Evolutionary conservation across 148 eudicot species (phyloP), one percentile per base, ranked within the genome.

Genomic region (Dianthus caryophyllus): DNA sequence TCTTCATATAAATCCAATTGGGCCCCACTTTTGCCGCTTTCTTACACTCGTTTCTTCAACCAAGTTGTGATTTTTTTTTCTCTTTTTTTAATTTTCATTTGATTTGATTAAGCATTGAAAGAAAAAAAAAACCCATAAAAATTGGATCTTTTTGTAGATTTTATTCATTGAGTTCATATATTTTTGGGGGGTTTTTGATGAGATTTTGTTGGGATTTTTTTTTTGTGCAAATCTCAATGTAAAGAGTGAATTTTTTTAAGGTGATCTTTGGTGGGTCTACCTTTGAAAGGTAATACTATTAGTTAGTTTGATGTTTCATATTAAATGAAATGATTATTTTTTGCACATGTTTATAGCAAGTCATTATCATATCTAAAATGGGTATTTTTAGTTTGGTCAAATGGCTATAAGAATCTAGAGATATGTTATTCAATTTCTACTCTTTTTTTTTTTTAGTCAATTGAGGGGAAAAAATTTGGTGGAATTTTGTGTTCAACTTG

Each of bases 101-200:
- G n/a, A 39, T 5, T 50, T 25, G 10, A 47, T 18, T 31, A 22
- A 27, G 5, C 14, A 12, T 18, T 39, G 2, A 25, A 26, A 30
- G 11, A 10, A 6, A 46, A 39, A 27, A 15, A 57, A 56, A 24
- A 22, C 24, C 16, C 47, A n/a, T 58, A 2, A 50, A 30, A 44
- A 61, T 41, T 67, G 77, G 77, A 74, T 74, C 77, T 68, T 60
- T 15, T 61, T 39, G 38, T 66, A 71, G 13, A 24, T 30, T 30
- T 59, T n/a, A n/a, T n/a, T n/a, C n/a, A 6, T 13, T 30, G 11
- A 59, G 41, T 30, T 59, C 63, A 59, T 17, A 59, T n/a, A 30
- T 59, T 58, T n/a, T n/a, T n/a, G n/a, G n/a, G n/a, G n/a, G n/a
- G 36, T 27, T 15, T 14, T 12, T 26, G 16, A 26, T 56, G 20